These are phyloP conservation scores for Apostasia ramifera DNA, from an alignment of 106 monocot species.

Conservation along the genomic window DNA sequence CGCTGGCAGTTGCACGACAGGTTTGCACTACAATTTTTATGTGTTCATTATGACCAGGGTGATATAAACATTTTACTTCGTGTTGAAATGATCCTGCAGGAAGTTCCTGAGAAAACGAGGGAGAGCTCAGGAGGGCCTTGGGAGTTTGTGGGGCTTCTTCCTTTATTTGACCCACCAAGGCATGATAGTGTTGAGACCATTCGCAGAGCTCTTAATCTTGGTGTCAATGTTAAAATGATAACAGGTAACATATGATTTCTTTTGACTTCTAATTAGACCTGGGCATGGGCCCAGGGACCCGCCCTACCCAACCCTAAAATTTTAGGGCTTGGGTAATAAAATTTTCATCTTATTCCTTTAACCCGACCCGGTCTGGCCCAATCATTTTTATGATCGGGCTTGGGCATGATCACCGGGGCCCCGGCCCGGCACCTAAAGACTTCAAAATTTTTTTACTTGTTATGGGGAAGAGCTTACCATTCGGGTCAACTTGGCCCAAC, in stretches of 20 bases:
- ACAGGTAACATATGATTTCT: constrained; percentile 24
- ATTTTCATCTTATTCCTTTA: too few species aligned
- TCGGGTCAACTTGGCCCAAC: too few species aligned
- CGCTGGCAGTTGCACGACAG: constrained; percentile 54
- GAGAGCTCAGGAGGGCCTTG: constrained; percentile 48
- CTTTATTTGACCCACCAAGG: constrained; percentile 56
- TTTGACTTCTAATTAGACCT: background rate
- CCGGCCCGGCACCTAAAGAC: too few species aligned
- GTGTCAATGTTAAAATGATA: constrained; percentile 62
- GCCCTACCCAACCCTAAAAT: too few species aligned
- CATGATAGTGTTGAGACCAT: constrained; percentile 65
- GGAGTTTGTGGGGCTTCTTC: constrained; percentile 52
- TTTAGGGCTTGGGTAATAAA: too few species aligned
- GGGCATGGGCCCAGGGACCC: background rate
- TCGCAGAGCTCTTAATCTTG: constrained; percentile 45
- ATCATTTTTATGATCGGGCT: too few species aligned
- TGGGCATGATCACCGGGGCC: too few species aligned
- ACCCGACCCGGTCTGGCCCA: too few species aligned
- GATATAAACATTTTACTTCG: background rate
- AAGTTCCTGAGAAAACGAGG: constrained; percentile 38
- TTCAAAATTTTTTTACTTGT: too few species aligned
- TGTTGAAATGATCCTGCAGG: constrained; percentile 7
- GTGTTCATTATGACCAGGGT: background rate
- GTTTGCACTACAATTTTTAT: background rate
- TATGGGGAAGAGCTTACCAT: too few species aligned